phyloP scores from a whole-genome alignment of 139 green algal species.

The Chlorella sorokiniana region DNA sequence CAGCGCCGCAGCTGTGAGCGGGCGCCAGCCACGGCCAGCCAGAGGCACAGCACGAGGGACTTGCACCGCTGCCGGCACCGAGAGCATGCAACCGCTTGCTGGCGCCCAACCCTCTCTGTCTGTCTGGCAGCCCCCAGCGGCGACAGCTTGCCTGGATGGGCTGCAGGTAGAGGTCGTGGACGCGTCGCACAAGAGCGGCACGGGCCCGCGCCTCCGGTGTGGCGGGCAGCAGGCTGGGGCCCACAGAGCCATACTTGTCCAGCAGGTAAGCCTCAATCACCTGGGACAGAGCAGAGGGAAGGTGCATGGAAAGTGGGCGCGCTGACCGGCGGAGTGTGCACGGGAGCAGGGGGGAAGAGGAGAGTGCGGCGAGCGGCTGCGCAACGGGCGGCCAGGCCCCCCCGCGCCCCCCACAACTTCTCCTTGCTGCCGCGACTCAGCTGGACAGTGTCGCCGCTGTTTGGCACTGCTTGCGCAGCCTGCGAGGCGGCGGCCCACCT shows the following conservation, averaged over 20 bases:
- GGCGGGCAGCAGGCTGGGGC: conserved; percentile 54
- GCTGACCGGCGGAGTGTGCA: not conserved
- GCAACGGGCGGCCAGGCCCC: too few species aligned
- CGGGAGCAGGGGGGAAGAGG: not conserved
- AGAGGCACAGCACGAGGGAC: too few species aligned
- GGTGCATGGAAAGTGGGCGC: not conserved
- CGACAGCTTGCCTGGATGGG: conserved; percentile 50
- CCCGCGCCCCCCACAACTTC: too few species aligned
- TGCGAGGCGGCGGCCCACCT: conserved; percentile 35
- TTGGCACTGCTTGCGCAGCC: too few species aligned
- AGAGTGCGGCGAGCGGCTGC: not conserved
- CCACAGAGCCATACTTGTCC: conserved; percentile 61
- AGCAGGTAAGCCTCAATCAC: conserved; percentile 77
- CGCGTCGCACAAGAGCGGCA: conserved; percentile 50
- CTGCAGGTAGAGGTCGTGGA: conserved; percentile 80
- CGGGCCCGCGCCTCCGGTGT: conserved; percentile 57
- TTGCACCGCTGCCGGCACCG: too few species aligned
- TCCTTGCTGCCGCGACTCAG: too few species aligned
- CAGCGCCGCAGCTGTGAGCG: too few species aligned
- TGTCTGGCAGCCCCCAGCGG: not conserved
- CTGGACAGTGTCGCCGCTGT: too few species aligned
- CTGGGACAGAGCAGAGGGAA: conserved; percentile 27
- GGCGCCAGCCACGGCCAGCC: too few species aligned
- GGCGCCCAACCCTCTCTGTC: too few species aligned
- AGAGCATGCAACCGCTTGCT: too few species aligned